These are phyloP conservation scores for Neoboletus brunneissimus DNA, from an alignment of 768 basidiomycete species.

Conservation along the genomic window DNA sequence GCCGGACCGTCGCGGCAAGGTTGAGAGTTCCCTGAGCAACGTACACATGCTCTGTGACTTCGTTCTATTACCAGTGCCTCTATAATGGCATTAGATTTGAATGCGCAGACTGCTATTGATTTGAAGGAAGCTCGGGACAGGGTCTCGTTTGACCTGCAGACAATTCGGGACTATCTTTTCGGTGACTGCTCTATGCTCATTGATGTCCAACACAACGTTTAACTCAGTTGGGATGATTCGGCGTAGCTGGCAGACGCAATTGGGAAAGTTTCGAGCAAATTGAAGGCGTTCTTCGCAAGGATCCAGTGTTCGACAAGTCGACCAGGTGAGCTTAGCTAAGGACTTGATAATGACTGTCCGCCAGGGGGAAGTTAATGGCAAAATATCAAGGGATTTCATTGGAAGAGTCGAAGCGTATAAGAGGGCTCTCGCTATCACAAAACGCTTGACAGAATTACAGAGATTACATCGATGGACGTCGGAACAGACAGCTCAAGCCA, in stretches of 20 bases:
- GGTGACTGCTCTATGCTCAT: constrained; percentile 34
- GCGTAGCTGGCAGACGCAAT: constrained; percentile 44
- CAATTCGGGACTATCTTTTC: constrained; percentile 49
- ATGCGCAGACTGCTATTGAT: constrained; percentile 48
- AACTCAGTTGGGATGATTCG: neutral
- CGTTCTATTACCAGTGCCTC: neutral
- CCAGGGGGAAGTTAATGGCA: neutral
- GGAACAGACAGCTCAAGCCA: constrained; percentile 46
- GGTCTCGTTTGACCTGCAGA: constrained; percentile 41
- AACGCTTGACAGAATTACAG: constrained; percentile 58
- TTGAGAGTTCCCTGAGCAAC: neutral
- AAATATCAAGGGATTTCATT: constrained; percentile 49
- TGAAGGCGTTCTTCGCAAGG: constrained; percentile 45
- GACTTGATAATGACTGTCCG: neutral
- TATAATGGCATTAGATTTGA: constrained; percentile 28
- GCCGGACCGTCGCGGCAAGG: too few species aligned
- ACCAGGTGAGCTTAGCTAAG: constrained; percentile 39
- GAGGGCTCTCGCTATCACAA: constrained; percentile 51
- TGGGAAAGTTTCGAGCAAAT: constrained; percentile 52
- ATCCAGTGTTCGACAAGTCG: constrained; percentile 60
- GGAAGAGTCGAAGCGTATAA: constrained; percentile 56
- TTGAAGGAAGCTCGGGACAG: constrained; percentile 48
- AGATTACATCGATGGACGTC: constrained; percentile 51
- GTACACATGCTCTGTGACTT: neutral
- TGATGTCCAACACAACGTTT: neutral